phyloP scores from a whole-genome alignment of 768 basidiomycete species.

The Dentipellis fragilis region DNA sequence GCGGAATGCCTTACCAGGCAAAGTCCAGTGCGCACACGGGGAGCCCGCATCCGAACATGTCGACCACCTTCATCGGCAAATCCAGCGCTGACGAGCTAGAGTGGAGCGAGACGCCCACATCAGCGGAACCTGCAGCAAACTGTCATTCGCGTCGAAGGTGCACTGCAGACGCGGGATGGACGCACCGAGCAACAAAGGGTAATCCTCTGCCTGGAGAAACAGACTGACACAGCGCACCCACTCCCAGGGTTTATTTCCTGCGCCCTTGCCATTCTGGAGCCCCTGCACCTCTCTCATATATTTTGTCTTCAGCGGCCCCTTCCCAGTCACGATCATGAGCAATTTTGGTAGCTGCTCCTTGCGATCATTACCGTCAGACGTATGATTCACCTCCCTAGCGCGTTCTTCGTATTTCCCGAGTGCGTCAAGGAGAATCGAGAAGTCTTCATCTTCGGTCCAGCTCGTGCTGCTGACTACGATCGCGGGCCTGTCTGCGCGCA shows the following conservation, averaged over 20 bases:
- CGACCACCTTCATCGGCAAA: slow-evolving; percentile 98
- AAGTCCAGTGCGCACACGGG: slow-evolving; percentile 90
- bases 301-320: slow-evolving; percentile 62
- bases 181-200: slow-evolving; percentile 75
- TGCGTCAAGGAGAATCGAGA: slow-evolving; percentile 71
- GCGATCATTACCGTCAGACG: background rate
- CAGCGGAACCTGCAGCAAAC: slow-evolving; percentile 59
- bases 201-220: slow-evolving; percentile 88
- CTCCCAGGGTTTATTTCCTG: slow-evolving; percentile 37
- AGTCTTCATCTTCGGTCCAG: slow-evolving; percentile 98
- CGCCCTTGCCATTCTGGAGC: slow-evolving; percentile 35
- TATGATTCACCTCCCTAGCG: slow-evolving; percentile 22
- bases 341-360: slow-evolving; percentile 50
- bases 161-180: background rate
- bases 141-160: background rate
- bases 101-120: slow-evolving; percentile 87
- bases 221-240: slow-evolving; percentile 72
- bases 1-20: slow-evolving; percentile 50
- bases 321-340: slow-evolving; percentile 82
- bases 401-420: slow-evolving; percentile 58
- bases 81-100: slow-evolving; percentile 84
- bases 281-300: slow-evolving; percentile 66
- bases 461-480: slow-evolving; percentile 87
- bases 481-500: slow-evolving; percentile 70
- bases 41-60: slow-evolving; percentile 96